These are phyloP conservation scores for Hortiboletus campestris DNA, from an alignment of 768 basidiomycete genomes.

Conservation along the genomic window DNA sequence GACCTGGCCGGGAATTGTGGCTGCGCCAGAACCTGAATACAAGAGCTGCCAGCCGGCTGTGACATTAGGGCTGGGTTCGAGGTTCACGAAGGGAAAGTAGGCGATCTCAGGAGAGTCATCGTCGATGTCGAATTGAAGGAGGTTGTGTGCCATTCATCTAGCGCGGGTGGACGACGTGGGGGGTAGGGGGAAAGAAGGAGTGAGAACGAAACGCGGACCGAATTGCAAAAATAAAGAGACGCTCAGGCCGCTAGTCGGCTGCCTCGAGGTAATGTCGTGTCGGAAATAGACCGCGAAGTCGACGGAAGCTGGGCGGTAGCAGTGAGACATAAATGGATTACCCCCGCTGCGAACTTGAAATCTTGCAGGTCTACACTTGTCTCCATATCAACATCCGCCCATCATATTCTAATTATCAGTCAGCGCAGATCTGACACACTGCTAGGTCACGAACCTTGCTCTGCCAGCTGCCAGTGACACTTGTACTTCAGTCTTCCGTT, in stretches of 20 bases:
- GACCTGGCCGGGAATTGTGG: conserved; percentile 37
- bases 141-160: conserved; percentile 35
- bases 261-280: conserved; percentile 34
- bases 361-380: no score
- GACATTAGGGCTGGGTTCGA: conserved; percentile 47
- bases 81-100: conserved; percentile 63
- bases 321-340: background rate
- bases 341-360: background rate
- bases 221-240: conserved; percentile 15
- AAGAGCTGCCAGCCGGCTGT: conserved; percentile 67
- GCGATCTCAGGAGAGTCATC: conserved; percentile 63
- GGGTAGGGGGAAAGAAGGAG: conserved; percentile 8
- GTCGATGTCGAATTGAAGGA: conserved; percentile 48
- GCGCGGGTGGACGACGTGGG: conserved; percentile 8
- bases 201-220: conserved; percentile 3
- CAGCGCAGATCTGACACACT: conserved; percentile 5
- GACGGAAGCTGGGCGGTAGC: background rate
- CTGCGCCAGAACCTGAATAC: conserved; percentile 52
- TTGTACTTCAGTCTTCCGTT: background rate
- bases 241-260: conserved; percentile 18
- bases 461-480: background rate
- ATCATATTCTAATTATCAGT: background rate
- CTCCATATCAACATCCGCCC: conserved; percentile 22
- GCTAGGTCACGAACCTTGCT: background rate
- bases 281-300: conserved; percentile 19